These are phyloP conservation scores for Podaxis pistillaris DNA, from an alignment of 768 basidiomycete genomes.

Conservation along the genomic window DNA sequence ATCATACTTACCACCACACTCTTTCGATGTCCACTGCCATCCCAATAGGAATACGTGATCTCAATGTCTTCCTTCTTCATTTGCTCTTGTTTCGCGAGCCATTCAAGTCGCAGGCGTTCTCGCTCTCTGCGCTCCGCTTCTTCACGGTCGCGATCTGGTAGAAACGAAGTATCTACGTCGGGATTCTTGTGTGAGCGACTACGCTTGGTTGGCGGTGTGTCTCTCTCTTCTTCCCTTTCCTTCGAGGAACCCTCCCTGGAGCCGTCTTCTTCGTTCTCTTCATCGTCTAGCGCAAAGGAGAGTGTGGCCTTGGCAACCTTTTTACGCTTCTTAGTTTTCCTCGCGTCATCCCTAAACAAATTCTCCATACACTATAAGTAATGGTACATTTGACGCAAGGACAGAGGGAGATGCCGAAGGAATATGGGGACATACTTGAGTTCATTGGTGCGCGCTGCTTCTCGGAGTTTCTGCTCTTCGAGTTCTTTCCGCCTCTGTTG, in stretches of 20 bases:
- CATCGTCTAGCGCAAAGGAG: conserved; percentile 90
- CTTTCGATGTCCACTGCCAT: conserved; percentile 95
- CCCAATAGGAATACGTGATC: conserved; percentile 96
- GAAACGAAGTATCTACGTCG: conserved; percentile 94
- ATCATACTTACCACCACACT: conserved; percentile 69
- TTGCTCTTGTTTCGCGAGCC: conserved; percentile 72
- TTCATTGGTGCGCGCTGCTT: conserved; percentile 81
- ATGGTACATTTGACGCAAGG: conserved; percentile 30
- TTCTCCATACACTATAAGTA: conserved; percentile 79
- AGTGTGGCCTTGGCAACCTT: conserved; percentile 85
- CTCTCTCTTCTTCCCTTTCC: conserved; percentile 39
- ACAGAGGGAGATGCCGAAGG: conserved; percentile 13
- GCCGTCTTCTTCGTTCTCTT: conserved; percentile 42
- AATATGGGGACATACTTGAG: conserved; percentile 70
- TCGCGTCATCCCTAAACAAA: conserved; percentile 84
- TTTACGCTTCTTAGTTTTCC: conserved; percentile 89
- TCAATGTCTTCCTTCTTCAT: conserved; percentile 78
- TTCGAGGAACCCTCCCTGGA: conserved; percentile 32
- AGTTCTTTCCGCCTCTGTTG: conserved; percentile 85
- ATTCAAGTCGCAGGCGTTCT: conserved; percentile 86
- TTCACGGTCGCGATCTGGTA: conserved; percentile 97
- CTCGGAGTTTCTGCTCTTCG: conserved; percentile 87
- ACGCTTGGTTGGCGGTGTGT: conserved; percentile 59
- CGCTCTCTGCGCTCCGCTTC: conserved; percentile 87
- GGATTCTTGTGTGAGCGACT: conserved; percentile 92